A percentile compares a stretch with the other conserved stretches of the same genome.
phyloP scores from a whole-genome alignment of 495 filamentous ascomycete species.

The Cryomyces minteri region DNA sequence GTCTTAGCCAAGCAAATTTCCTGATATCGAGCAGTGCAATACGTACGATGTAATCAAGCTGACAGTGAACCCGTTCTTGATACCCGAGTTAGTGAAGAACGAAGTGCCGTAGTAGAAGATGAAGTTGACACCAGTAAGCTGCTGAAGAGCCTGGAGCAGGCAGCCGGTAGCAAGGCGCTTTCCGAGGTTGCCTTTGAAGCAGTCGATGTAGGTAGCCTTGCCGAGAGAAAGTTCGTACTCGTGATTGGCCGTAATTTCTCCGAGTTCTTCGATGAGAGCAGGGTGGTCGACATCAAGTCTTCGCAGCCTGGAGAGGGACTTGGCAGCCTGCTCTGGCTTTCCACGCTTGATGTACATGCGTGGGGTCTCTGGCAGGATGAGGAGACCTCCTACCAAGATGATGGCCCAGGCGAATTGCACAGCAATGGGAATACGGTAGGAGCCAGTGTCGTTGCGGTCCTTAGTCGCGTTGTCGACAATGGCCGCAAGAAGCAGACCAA shows the following conservation, averaged over 20 bases:
- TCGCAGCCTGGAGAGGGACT: constrained; percentile 26
- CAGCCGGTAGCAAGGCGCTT: constrained; percentile 47
- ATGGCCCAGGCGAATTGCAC: constrained; percentile 23
- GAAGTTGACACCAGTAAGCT: constrained; percentile 59
- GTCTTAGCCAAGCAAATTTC: too few species aligned
- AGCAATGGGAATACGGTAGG: constrained; percentile 24
- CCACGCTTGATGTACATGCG: not conserved
- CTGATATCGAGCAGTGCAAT: too few species aligned
- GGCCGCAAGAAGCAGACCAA: constrained; percentile 11
- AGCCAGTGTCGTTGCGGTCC: constrained; percentile 17
- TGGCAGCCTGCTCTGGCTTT: constrained; percentile 23
- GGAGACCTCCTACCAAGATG: constrained; percentile 4
- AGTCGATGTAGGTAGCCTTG: constrained; percentile 41
- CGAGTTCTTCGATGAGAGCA: constrained; percentile 43
- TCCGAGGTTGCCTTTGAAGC: constrained; percentile 14
- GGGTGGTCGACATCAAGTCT: constrained; percentile 36
- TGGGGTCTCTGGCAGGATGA: constrained; percentile 5
- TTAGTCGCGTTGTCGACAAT: constrained; percentile 23
- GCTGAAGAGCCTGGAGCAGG: constrained; percentile 53
- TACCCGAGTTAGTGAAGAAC: constrained; percentile 50
- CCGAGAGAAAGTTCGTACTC: constrained; percentile 52
- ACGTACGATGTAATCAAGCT: constrained; percentile 49
- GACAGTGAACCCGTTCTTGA: constrained; percentile 49
- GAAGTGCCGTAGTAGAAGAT: constrained; percentile 70
- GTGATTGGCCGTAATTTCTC: constrained; percentile 49